Base-by-base conservation (phyloP, 2,329 filamentous ascomycete species). In the Plenodomus lindquistii region DNA sequence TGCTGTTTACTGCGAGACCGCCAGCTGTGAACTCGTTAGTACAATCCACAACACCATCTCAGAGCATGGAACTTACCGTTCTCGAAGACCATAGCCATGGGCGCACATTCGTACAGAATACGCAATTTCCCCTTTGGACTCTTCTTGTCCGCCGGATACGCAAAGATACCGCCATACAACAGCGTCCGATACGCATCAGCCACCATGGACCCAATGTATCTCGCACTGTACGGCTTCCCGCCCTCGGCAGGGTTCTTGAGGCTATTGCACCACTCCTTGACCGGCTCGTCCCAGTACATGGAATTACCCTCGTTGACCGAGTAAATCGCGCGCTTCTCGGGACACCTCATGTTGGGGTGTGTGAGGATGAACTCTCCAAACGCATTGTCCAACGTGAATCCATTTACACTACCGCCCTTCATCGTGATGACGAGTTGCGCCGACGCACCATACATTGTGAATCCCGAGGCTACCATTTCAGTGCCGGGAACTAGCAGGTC, bases 401-500 rank as follows among this genome's bases (percentile, higher is more conserved):
- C 94, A 76, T 97, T 97, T 75, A 99, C 94, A 54, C 78, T 83
- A 57, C 92, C 89, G 60, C 86, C 90, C 76, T 88, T 89, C 91
- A 97, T 97, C 62, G 94, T 99, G 70, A 99, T 88, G 66, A 99
- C 94, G 38, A 99, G 82, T 79, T 97, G 93, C 3, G 94, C 86
- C 2, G 92, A 97, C 62, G 94, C 94, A 69, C 94, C 94, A 77
- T 99, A 99, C 94, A 99, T 99, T 75, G 94, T 99, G 82, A 99
- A 99, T n/a, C 94, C 94, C 18, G 90, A 87, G 29, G 94, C 93
- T 17, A 97, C 84, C 59, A 97, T 84, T 75, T 97, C 92, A 1
- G 89, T 93, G 47, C 94, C 94, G 1, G 94, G 89, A 74, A 86
- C 86, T 51, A 97, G 83, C 52, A 99, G 83, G 72, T 97, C 92